Base-by-base conservation (phyloP, 148 eudicot species). In the Rhododendron kiyosumense region DNA sequence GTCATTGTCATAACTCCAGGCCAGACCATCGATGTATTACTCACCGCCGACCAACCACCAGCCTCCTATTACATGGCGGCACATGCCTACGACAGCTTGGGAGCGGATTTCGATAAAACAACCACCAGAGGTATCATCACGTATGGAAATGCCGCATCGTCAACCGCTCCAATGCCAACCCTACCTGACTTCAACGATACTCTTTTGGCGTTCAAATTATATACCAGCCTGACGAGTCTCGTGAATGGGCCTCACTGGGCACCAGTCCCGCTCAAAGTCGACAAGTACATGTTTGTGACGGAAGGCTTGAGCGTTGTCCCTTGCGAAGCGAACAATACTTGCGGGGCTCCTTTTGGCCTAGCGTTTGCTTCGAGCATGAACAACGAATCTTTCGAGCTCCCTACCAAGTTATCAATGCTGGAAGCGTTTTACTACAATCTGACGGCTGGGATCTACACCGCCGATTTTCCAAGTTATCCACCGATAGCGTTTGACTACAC, bases 51-150 rank as follows among this genome's bases (percentile, higher is more conserved):
- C 85, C 93, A 93, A 36, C 79, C 89, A 1, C 57, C 86, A 6
- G 92, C 83, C 8, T 79, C 86, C 1, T 96, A 96, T 81, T 93
- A 92, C 89, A 94, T 94, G 90, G 94, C 94, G 1, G 98, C 96
- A 5, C 71, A 9, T 18, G 79, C 93, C n/a, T 94, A 94, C 38
- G 85, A 80, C 0, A 93, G 93, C n/a, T 90, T 92, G 0, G 76
- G 86, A 3, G 90, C 90, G 0, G 82, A 81, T 0, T 90, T 89
- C 20, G 92, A 88, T 67, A 91, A 85, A 89, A 92, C 90, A 0
- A 93, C 95, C 34, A 85, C 98, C 48, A 94, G 96, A 0, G 96
- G 91, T 4, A 88, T 94, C 52, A 41, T 94, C 38, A 48, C 28
- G 5, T 95, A 95, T 61, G 45, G 63, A 0, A 87, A 82, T 13